Conservation (phyloP, 371 early-diverging fungal species). For the Paraphysoderma sedebokerense region DNA sequence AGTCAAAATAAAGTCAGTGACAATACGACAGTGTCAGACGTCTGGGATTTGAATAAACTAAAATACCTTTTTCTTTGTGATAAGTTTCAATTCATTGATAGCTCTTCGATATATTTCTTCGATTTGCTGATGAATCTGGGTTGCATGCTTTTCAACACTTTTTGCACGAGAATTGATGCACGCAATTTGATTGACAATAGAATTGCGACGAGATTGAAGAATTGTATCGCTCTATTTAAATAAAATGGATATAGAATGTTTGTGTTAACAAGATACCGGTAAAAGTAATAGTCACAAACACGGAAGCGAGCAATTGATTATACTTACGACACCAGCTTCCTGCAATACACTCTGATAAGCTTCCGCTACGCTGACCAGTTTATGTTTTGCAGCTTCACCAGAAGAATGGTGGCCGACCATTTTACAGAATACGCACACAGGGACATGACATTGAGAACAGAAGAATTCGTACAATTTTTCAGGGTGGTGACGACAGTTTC, state of each 20-base stretch:
- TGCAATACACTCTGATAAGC: slow-evolving; percentile 24
- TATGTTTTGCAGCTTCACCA: slow-evolving; percentile 30
- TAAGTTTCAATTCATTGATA: slow-evolving; percentile 13
- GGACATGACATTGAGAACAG: slow-evolving; percentile 35
- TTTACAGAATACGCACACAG: slow-evolving; percentile 37
- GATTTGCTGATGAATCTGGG: slow-evolving; percentile 16
- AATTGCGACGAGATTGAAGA: slow-evolving; percentile 15
- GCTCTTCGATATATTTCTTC: slow-evolving; percentile 24
- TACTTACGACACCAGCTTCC: slow-evolving; percentile 19
- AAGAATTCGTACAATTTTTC: slow-evolving; percentile 33
- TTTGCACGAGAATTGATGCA: slow-evolving; percentile 19
- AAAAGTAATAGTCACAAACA: not conserved
- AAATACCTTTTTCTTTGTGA: slow-evolving; percentile 12
- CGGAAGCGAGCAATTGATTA: not conserved
- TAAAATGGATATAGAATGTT: not conserved
- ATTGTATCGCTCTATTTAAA: slow-evolving; percentile 4
- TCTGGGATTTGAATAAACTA: too few species aligned
- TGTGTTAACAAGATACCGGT: not conserved
- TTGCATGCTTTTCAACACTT: slow-evolving; percentile 22
- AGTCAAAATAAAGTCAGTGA: too few species aligned
- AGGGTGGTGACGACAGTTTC: slow-evolving; percentile 29
- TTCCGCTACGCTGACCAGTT: slow-evolving; percentile 28
- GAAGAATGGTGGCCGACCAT: slow-evolving; percentile 36
- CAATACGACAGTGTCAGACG: too few species aligned
- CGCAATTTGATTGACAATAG: slow-evolving; percentile 22